Evolutionary conservation across 2,329 filamentous ascomycete species (phyloP), one percentile per base, ranked within the genome.

Genomic region (Leptodontidium sp.): DNA sequence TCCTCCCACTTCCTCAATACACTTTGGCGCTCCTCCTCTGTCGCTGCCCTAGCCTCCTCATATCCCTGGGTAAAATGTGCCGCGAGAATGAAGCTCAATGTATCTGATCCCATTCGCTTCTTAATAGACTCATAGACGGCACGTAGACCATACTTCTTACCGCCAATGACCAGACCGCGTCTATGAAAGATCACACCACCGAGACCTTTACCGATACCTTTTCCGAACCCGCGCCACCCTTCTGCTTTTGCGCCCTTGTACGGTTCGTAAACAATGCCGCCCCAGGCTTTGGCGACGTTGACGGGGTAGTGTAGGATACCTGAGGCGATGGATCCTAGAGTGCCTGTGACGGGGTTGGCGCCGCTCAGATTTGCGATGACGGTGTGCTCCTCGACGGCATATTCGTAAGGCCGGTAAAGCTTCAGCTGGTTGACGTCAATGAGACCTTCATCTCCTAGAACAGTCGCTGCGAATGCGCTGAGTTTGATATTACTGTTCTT

Each of bases 191-290:
- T 84, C 1, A 97, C 78, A 0, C 94, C 94, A 4, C 93, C 93
- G 45, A 97, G 86, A 0, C 93, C 94, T 77, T 93, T 96, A 0
- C 91, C 93, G 55, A 97, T 84, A 0, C 93, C 93, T 78, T 94
- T 95, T 11, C 94, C 76, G 7, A 94, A 84, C 0, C 94, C 94
- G 8, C 83, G 83, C 1, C 82, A 79, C 2, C 90, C 90, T 70
- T 89, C 87, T 72, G 92, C 88, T 76, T 87, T 87, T 2, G 88
- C 88, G 14, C 87, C 88, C 0, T 83, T 82, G 50, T 85, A 78
- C 0, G 90, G 89, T 12, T 90, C 85, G 1, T 82, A 83, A 14
- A 90, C 84, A 0, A 92, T 77, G 0, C 90, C 90, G 88, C 83
- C 15, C 86, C 89, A 73, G 91, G 91, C 92, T 72, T 91, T 73